A percentile compares a stretch with the other conserved stretches of the same genome.
Conservation (phyloP, 768 basidiomycete genomes). For the Baorangia bicolor region DNA sequence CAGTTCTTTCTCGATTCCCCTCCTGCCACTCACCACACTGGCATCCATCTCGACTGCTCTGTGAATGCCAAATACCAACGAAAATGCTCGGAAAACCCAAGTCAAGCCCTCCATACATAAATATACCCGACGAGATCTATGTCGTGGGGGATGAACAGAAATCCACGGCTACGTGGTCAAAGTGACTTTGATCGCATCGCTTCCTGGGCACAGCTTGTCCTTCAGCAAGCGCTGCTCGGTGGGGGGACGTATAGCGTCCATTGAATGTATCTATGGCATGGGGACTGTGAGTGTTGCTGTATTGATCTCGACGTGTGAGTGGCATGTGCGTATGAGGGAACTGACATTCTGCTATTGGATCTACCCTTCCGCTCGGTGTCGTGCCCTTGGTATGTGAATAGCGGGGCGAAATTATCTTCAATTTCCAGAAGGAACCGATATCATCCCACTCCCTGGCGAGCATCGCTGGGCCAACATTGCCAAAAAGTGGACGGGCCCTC, state of each 20-base stretch:
- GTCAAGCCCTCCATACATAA: constrained; percentile 28
- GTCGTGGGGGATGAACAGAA: constrained; percentile 24
- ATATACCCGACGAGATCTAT: constrained; percentile 20
- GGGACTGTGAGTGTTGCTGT: constrained; percentile 28
- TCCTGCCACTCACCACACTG: constrained; percentile 4
- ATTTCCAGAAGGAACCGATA: constrained; percentile 20
- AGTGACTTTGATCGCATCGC: constrained; percentile 23
- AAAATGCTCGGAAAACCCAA: constrained; percentile 23
- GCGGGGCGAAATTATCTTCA: constrained; percentile 33
- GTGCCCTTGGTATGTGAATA: not conserved
- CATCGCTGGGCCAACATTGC: constrained; percentile 24
- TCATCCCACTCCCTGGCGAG: constrained; percentile 30
- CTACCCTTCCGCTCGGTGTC: not conserved
- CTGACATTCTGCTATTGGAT: not conserved
- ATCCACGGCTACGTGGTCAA: constrained; percentile 5
- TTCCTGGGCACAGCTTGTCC: constrained; percentile 26
- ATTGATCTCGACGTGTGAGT: not conserved
- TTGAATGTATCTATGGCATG: constrained; percentile 29
- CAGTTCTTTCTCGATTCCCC: too few species aligned
- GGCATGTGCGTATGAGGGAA: too few species aligned
- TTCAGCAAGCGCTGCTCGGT: constrained; percentile 17
- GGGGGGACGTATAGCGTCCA: constrained; percentile 8
- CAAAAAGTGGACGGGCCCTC: not conserved
- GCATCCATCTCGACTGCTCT: not conserved
- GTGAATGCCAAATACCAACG: not conserved